Conservation (phyloP, 805 yeast genomes). For the Metschnikowia cerradonensis region DNA sequence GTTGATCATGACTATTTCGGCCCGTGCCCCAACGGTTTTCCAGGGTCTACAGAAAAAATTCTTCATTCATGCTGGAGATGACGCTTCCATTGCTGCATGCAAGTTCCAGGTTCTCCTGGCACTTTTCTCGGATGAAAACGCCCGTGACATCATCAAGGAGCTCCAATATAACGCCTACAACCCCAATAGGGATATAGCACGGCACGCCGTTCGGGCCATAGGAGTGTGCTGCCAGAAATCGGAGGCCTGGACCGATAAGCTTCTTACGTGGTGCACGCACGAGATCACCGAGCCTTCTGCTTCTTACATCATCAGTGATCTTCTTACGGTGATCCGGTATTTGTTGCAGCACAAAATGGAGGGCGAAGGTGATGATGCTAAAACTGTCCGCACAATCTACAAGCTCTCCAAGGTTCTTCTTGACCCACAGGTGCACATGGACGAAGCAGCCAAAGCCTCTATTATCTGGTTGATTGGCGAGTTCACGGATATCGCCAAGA, state of each 20-base stretch:
- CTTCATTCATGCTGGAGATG: constrained; percentile 55
- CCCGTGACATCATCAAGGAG: constrained; percentile 52
- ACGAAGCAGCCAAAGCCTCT: constrained; percentile 64
- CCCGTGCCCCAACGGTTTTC: constrained; percentile 21
- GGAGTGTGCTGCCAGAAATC: constrained; percentile 54
- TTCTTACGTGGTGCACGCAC: constrained; percentile 61
- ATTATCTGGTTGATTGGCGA: constrained; percentile 92
- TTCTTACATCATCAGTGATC: constrained; percentile 48
- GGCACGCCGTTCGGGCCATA: constrained; percentile 56
- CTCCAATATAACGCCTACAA: constrained; percentile 52
- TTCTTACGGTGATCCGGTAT: constrained; percentile 67
- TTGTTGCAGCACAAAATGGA: constrained; percentile 55
- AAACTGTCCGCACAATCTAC: constrained; percentile 51
- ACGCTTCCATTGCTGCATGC: constrained; percentile 36
- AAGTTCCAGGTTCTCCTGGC: constrained; percentile 62
- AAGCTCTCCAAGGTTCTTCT: constrained; percentile 34
- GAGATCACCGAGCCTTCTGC: constrained; percentile 33
- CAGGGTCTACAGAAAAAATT: constrained; percentile 42
- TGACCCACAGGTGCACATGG: constrained; percentile 15
- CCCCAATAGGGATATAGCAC: constrained; percentile 23
- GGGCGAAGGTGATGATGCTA: constrained; percentile 15
- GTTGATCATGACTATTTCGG: constrained; percentile 28
- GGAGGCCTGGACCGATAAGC: constrained; percentile 46
- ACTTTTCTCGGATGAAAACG: constrained; percentile 52
- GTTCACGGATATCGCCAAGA: constrained; percentile 40